Percentiles rank a stretch among this genome's conserved stretches.
Evolutionary conservation across 2,329 filamentous ascomycete genomes (phyloP).

Genomic region (Fusarium euwallaceae): DNA sequence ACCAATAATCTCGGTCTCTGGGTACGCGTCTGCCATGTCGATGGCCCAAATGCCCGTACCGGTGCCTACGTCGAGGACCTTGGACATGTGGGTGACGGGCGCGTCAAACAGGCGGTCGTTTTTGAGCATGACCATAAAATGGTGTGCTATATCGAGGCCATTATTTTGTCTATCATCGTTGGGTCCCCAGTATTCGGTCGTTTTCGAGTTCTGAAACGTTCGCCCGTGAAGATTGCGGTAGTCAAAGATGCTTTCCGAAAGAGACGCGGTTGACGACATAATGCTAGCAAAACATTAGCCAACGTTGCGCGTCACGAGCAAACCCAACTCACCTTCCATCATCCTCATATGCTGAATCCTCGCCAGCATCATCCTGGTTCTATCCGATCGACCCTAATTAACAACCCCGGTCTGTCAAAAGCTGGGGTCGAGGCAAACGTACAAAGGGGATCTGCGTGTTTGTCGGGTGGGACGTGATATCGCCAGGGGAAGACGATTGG

Average conservation of each 20-base stretch:
- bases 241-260: slow-evolving; percentile 50
- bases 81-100: slow-evolving; percentile 60
- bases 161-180: slow-evolving; percentile 46
- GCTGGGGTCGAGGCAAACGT: neutral
- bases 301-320: neutral
- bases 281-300: slow-evolving; percentile 23
- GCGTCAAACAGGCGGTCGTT: slow-evolving; percentile 29
- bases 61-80: slow-evolving; percentile 20
- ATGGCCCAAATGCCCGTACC: slow-evolving; percentile 46
- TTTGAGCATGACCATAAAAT: slow-evolving; percentile 43
- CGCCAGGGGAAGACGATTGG: neutral
- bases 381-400: neutral
- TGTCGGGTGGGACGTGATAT: slow-evolving; percentile 7
- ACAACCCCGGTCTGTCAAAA: neutral
- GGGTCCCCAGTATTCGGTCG: slow-evolving; percentile 47
- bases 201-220: slow-evolving; percentile 48
- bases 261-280: slow-evolving; percentile 48
- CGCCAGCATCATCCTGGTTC: slow-evolving; percentile 23
- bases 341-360: slow-evolving; percentile 5
- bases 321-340: neutral
- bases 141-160: slow-evolving; percentile 45
- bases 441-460: slow-evolving; percentile 37
- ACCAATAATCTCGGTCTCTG: slow-evolving; percentile 60
- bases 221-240: slow-evolving; percentile 51
- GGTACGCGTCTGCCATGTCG: slow-evolving; percentile 60